These are phyloP conservation scores for Penicillium sp. DNA, from an alignment of 2,329 filamentous ascomycete species.

Conservation along the genomic window DNA sequence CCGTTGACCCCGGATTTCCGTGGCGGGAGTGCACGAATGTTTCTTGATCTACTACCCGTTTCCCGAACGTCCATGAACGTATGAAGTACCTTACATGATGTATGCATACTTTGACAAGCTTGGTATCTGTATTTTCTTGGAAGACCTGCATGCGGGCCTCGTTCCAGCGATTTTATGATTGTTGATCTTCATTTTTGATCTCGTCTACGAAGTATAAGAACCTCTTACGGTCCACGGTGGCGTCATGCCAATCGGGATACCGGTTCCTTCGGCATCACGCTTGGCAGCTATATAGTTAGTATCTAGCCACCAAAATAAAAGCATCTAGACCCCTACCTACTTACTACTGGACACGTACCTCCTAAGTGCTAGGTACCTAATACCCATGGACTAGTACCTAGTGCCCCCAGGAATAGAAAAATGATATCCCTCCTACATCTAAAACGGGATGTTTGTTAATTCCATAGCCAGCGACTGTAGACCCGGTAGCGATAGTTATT, in stretches of 20 bases:
- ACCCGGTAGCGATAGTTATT: too few species aligned
- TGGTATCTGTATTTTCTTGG: slow-evolving; percentile 14
- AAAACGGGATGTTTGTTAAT: too few species aligned
- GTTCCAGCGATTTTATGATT: slow-evolving; percentile 6
- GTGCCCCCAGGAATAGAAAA: too few species aligned
- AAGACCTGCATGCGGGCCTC: slow-evolving; percentile 10
- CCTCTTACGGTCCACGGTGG: neutral
- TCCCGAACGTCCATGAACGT: slow-evolving; percentile 28
- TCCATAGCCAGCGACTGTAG: too few species aligned
- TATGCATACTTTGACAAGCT: slow-evolving; percentile 33
- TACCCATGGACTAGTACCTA: too few species aligned
- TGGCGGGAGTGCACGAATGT: slow-evolving; percentile 21
- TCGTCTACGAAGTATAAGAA: neutral
- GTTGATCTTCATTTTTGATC: neutral
- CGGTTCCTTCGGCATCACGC: slow-evolving; percentile 3
- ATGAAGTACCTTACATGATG: slow-evolving; percentile 37
- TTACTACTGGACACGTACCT: too few species aligned
- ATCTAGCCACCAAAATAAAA: neutral
- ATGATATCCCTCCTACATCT: too few species aligned
- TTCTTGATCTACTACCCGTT: slow-evolving; percentile 19
- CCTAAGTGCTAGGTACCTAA: too few species aligned
- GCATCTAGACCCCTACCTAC: neutral
- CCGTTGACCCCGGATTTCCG: slow-evolving; percentile 14
- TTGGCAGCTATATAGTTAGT: slow-evolving; percentile 8
- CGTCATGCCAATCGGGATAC: slow-evolving; percentile 16